phyloP scores from a whole-genome alignment of 768 basidiomycete species.

The Chalciporus piperatus region DNA sequence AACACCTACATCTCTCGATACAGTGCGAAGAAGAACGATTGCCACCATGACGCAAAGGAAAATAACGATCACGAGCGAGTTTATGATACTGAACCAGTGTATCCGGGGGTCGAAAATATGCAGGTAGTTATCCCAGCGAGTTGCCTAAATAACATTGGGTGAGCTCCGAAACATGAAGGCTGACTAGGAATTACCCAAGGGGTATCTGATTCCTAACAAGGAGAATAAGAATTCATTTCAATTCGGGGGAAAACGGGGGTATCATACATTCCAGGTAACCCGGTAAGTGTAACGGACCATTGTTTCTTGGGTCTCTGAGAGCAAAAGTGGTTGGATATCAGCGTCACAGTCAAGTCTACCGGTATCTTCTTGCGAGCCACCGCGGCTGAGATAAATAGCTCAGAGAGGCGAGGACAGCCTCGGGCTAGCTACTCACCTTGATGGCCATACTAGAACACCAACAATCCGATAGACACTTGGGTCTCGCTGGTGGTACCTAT shows the following conservation, averaged over 20 bases:
- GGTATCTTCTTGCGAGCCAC: conserved; percentile 48
- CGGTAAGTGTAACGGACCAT: conserved; percentile 83
- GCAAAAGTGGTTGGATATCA: conserved; percentile 45
- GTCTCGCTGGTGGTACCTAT: conserved; percentile 77
- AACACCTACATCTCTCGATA: conserved; percentile 76
- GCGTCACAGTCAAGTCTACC: conserved; percentile 51
- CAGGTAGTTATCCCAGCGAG: conserved; percentile 95
- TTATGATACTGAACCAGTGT: conserved; percentile 95
- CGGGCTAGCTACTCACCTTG: conserved; percentile 31
- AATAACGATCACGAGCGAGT: conserved; percentile 86
- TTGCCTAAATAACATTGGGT: conserved; percentile 55
- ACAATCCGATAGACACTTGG: conserved; percentile 80
- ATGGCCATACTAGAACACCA: conserved; percentile 86
- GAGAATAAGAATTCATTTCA: neutral
- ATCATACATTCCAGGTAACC: conserved; percentile 78
- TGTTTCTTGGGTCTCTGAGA: conserved; percentile 61
- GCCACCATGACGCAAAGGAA: conserved; percentile 94
- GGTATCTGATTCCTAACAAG: conserved; percentile 72
- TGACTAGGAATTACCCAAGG: conserved; percentile 57
- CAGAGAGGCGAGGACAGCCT: neutral
- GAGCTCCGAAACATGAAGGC: neutral
- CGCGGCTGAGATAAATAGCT: conserved; percentile 45
- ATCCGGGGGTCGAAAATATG: conserved; percentile 92
- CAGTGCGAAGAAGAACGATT: conserved; percentile 82
- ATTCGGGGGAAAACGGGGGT: neutral